Evolutionary conservation across 1,284 basidiomycete genomes (phyloP).

Genomic region (Xanthoconium separans): DNA sequence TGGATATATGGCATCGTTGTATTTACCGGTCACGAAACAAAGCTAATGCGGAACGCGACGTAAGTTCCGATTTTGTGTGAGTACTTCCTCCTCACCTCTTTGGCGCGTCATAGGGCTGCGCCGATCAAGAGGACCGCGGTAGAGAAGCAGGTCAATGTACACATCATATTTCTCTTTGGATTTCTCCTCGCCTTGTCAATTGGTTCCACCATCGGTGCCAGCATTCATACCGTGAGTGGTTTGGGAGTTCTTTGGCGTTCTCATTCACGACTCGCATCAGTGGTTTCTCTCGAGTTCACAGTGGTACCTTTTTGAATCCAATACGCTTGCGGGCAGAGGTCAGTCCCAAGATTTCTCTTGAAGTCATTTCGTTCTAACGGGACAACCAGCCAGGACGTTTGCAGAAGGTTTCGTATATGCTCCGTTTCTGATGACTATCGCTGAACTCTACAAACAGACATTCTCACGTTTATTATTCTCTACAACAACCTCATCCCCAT

Average conservation of each 20-base stretch:
- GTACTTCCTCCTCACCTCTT: neutral
- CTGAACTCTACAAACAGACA: slow-evolving; percentile 53
- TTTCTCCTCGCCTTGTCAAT: slow-evolving; percentile 86
- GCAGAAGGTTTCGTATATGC: slow-evolving; percentile 59
- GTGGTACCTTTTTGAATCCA: slow-evolving; percentile 77
- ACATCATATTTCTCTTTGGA: slow-evolving; percentile 95
- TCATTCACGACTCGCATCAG: slow-evolving; percentile 27
- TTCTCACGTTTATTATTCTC: slow-evolving; percentile 97
- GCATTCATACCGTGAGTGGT: slow-evolving; percentile 64
- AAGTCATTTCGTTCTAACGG: neutral
- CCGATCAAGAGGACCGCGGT: slow-evolving; percentile 97
- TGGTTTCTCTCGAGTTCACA: slow-evolving; percentile 84
- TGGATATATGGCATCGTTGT: slow-evolving; percentile 96
- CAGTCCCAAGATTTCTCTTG: slow-evolving; percentile 21
- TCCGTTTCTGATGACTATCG: neutral
- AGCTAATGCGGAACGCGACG: slow-evolving; percentile 96
- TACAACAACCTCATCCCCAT: slow-evolving; percentile 99
- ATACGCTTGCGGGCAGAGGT: slow-evolving; percentile 63
- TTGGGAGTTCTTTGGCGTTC: neutral
- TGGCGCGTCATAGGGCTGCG: slow-evolving; percentile 59
- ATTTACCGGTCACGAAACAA: slow-evolving; percentile 98
- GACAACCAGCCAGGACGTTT: slow-evolving; percentile 65
- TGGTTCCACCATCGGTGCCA: slow-evolving; percentile 90
- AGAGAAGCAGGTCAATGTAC: slow-evolving; percentile 93
- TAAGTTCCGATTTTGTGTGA: slow-evolving; percentile 41